phyloP scores from a whole-genome alignment of 164 flowering plant species.

The Vitis labrusca region DNA sequence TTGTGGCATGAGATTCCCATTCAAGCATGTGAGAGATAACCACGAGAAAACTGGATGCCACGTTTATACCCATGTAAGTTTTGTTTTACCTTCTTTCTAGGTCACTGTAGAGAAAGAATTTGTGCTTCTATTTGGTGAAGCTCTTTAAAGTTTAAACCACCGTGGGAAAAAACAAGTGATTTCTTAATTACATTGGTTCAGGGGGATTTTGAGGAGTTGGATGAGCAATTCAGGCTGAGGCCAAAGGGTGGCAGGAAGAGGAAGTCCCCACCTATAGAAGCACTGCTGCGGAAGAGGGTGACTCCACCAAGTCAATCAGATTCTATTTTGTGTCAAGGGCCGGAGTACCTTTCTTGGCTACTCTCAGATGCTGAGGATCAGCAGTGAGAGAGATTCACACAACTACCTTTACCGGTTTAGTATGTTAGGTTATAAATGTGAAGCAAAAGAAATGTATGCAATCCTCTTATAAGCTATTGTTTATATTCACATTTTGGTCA shows the following conservation, averaged over 20 bases:
- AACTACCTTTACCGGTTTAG: too few relatives aligned
- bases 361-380: too few relatives aligned
- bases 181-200: conserved; percentile 8
- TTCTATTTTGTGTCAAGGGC: conserved; percentile 12
- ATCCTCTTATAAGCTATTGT: too few relatives aligned
- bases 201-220: conserved; percentile 70
- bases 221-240: conserved; percentile 52
- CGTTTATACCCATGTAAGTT: conserved; percentile 48
- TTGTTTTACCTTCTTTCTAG: background rate
- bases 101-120: background rate
- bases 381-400: too few relatives aligned
- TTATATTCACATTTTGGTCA: too few relatives aligned
- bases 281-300: conserved; percentile 65
- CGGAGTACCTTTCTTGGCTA: conserved; percentile 22
- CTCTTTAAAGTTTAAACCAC: background rate
- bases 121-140: background rate
- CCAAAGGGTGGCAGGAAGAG: conserved; percentile 82
- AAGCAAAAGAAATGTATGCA: too few relatives aligned
- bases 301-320: conserved; percentile 29
- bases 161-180: background rate
- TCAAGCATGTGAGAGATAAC: conserved; percentile 78
- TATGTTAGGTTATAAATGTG: too few relatives aligned
- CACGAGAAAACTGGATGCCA: conserved; percentile 73
- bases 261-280: conserved; percentile 39
- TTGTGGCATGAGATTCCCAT: conserved; percentile 69